phyloP scores from a whole-genome alignment of 1,284 basidiomycete genomes.

The Boletus semigastroideus region DNA sequence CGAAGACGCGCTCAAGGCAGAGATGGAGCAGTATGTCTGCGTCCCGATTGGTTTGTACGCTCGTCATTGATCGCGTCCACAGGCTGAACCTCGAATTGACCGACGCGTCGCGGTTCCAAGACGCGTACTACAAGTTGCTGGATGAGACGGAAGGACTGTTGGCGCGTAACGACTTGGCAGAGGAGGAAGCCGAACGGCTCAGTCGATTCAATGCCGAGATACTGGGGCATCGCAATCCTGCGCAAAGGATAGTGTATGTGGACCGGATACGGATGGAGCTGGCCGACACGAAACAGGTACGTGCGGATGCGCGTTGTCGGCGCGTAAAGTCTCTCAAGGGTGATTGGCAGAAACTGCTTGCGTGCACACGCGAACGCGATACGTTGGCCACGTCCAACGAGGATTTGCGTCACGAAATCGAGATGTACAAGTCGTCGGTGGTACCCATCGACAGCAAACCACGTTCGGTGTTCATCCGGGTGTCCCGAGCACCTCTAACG shows the following conservation, averaged over 20 bases:
- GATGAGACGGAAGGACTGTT: constrained; percentile 63
- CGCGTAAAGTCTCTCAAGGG: neutral
- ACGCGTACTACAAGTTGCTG: constrained; percentile 61
- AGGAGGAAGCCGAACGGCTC: constrained; percentile 65
- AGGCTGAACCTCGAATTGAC: constrained; percentile 59
- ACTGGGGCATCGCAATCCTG: constrained; percentile 69
- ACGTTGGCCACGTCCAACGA: constrained; percentile 45
- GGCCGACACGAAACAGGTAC: constrained; percentile 68
- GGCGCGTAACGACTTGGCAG: constrained; percentile 68
- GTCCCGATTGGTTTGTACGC: neutral
- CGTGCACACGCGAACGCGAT: constrained; percentile 56
- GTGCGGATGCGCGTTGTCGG: constrained; percentile 14
- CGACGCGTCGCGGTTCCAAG: constrained; percentile 60
- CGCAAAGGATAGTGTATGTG: constrained; percentile 72
- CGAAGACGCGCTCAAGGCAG: constrained; percentile 60
- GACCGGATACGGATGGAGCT: constrained; percentile 70
- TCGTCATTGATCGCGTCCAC: neutral
- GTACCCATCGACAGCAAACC: constrained; percentile 58
- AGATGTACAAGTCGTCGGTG: constrained; percentile 67
- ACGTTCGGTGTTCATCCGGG: constrained; percentile 60
- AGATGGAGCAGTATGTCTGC: constrained; percentile 58
- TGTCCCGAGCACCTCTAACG: constrained; percentile 54
- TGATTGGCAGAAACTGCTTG: constrained; percentile 51
- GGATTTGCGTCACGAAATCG: constrained; percentile 59
- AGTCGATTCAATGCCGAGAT: constrained; percentile 78